Percentiles rank a stretch among this genome's conserved stretches.
Evolutionary conservation across 768 basidiomycete species (phyloP).

Genomic region (Termitomyces sp.): DNA sequence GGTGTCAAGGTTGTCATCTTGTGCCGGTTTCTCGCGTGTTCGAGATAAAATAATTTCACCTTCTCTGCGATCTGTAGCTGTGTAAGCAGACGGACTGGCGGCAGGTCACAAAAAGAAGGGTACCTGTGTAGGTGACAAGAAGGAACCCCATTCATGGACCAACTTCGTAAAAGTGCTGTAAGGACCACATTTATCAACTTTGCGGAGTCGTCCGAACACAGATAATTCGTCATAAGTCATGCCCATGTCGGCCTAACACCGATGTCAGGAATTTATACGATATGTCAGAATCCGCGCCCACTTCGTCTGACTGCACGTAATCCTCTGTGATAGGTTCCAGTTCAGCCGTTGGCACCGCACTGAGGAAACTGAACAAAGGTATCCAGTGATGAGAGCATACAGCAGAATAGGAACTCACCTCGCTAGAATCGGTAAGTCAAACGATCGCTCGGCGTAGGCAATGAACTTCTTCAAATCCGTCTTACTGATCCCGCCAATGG

Average conservation of each 20-base stretch:
- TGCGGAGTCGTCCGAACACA: slow-evolving; percentile 87
- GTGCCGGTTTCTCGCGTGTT: slow-evolving; percentile 93
- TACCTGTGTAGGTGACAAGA: slow-evolving; percentile 80
- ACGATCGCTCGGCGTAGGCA: slow-evolving; percentile 68
- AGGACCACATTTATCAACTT: slow-evolving; percentile 96
- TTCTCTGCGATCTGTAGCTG: slow-evolving; percentile 81
- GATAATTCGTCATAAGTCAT: slow-evolving; percentile 99
- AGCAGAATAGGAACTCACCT: slow-evolving; percentile 38
- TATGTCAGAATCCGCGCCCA: slow-evolving; percentile 19
- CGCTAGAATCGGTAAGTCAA: slow-evolving; percentile 79
- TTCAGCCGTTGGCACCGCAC: slow-evolving; percentile 92
- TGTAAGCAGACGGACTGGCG: neutral
- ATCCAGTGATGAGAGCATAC: neutral
- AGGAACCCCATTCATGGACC: slow-evolving; percentile 86
- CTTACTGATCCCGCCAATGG: slow-evolving; percentile 97
- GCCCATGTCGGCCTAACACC: slow-evolving; percentile 87
- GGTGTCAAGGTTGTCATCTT: slow-evolving; percentile 99
- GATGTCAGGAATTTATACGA: slow-evolving; percentile 2
- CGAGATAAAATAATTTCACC: slow-evolving; percentile 96
- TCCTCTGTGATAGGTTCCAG: slow-evolving; percentile 92
- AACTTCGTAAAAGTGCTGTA: slow-evolving; percentile 98
- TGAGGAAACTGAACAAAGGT: slow-evolving; percentile 61
- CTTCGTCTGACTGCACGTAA: slow-evolving; percentile 96
- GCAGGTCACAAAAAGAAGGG: slow-evolving; percentile 3
- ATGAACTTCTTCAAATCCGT: slow-evolving; percentile 97